Percentiles rank a stretch among this genome's conserved stretches.
Evolutionary conservation across 2,329 filamentous ascomycete species (phyloP).

Genomic region (Penicillium sp.): DNA sequence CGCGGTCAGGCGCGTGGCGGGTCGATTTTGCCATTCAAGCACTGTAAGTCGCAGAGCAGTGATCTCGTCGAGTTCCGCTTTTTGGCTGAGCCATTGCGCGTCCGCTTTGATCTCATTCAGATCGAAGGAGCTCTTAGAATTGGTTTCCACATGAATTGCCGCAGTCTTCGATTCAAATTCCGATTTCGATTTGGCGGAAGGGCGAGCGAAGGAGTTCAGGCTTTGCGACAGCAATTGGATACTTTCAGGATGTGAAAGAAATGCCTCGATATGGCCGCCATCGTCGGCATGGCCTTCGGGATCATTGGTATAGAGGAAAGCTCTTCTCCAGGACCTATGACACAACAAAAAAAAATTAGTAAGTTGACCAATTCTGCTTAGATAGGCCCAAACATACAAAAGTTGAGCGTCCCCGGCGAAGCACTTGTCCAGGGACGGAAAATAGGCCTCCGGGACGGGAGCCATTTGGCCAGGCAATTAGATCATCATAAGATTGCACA

Average conservation of each 20-base stretch:
- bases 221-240: conserved; percentile 68
- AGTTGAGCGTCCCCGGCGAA: conserved; percentile 77
- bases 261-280: conserved; percentile 62
- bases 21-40: conserved; percentile 79
- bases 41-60: conserved; percentile 77
- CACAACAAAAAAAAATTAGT: not conserved
- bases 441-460: conserved; percentile 71
- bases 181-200: conserved; percentile 64
- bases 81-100: conserved; percentile 79
- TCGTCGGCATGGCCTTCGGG: conserved; percentile 48
- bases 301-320: conserved; percentile 54
- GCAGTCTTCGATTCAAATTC: conserved; percentile 83
- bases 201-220: conserved; percentile 65
- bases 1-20: conserved; percentile 69
- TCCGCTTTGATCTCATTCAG: conserved; percentile 81
- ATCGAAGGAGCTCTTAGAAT: conserved; percentile 66
- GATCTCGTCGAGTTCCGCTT: conserved; percentile 75
- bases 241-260: conserved; percentile 71
- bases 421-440: conserved; percentile 82
- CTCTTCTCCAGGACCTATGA: conserved; percentile 60
- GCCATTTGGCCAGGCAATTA: conserved; percentile 59
- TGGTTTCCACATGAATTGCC: conserved; percentile 77
- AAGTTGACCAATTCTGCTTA: not conserved
- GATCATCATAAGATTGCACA: conserved; percentile 39
- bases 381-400: conserved; percentile 56